A percentile compares a stretch with the other conserved stretches of the same genome.
Evolutionary conservation across 495 filamentous ascomycete species (phyloP).

Genomic region (Penicillium dipodomyicola): DNA sequence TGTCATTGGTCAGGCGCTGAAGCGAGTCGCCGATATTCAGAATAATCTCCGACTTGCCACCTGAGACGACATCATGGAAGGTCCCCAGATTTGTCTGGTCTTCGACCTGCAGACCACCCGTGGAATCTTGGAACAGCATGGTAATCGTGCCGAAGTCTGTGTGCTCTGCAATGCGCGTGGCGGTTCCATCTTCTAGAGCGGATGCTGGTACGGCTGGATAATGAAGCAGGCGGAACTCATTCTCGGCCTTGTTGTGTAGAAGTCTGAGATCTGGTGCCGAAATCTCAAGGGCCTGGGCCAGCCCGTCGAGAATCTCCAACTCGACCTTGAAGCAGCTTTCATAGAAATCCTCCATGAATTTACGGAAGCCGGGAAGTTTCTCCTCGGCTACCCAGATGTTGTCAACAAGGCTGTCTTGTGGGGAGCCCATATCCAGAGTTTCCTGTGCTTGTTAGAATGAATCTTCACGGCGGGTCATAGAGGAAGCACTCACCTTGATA

Average conservation of each 20-base stretch:
- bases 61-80: conserved; percentile 46
- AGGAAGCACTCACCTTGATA: conserved; percentile 22
- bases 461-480: no score
- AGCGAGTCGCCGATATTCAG: conserved; percentile 66
- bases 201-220: conserved; percentile 34
- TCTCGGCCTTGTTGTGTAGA: conserved; percentile 49
- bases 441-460: conserved; percentile 41
- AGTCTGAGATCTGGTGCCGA: conserved; percentile 43
- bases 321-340: conserved; percentile 37
- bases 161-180: conserved; percentile 41
- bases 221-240: conserved; percentile 46
- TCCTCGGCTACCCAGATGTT: conserved; percentile 61
- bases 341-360: conserved; percentile 53
- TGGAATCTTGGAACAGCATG: conserved; percentile 48
- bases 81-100: conserved; percentile 31
- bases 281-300: conserved; percentile 47
- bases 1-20: conserved; percentile 60
- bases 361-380: conserved; percentile 57
- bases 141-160: conserved; percentile 50
- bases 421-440: conserved; percentile 60
- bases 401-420: conserved; percentile 36
- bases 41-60: conserved; percentile 53
- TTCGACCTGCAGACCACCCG: conserved; percentile 47
- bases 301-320: conserved; percentile 41
- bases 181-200: conserved; percentile 21